These are phyloP conservation scores for Penicillium hesseltinei DNA, from an alignment of 2,329 filamentous ascomycete species.

Conservation along the genomic window DNA sequence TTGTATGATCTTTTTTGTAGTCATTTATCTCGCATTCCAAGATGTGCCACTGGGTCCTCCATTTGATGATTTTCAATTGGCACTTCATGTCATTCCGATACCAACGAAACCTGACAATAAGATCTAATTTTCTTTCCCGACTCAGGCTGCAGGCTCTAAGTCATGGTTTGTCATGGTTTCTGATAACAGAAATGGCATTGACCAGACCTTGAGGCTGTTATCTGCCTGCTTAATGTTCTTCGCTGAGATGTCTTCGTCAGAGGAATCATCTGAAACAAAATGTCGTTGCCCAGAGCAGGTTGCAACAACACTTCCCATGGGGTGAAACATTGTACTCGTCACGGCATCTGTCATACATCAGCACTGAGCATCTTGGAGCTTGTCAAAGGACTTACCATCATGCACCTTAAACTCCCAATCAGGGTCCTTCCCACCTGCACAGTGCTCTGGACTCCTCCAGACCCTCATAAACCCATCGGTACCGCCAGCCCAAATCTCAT, in stretches of 20 bases:
- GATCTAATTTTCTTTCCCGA: neutral
- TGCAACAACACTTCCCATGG: conserved; percentile 47
- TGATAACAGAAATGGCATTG: conserved; percentile 27
- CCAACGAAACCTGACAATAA: neutral
- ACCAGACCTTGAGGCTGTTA: conserved; percentile 45
- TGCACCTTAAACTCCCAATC: conserved; percentile 47
- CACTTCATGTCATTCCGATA: neutral
- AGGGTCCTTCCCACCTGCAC: conserved; percentile 43
- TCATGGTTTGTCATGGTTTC: neutral
- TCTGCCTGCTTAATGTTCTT: conserved; percentile 20
- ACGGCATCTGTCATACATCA: conserved; percentile 43
- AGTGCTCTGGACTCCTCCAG: conserved; percentile 49
- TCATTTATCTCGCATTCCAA: neutral
- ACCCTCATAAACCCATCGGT: conserved; percentile 54
- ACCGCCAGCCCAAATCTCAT: conserved; percentile 61
- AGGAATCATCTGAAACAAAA: conserved; percentile 18
- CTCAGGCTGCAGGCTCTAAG: neutral
- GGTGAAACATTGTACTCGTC: conserved; percentile 48
- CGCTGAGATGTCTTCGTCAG: conserved; percentile 11
- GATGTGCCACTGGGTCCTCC: neutral
- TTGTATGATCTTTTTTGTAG: neutral
- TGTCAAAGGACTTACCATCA: conserved; percentile 37
- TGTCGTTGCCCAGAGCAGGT: conserved; percentile 51
- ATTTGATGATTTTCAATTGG: neutral
- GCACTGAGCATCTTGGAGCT: neutral